phyloP scores from a whole-genome alignment of 306 rosid genomes.

The Cicer cuneatum region DNA sequence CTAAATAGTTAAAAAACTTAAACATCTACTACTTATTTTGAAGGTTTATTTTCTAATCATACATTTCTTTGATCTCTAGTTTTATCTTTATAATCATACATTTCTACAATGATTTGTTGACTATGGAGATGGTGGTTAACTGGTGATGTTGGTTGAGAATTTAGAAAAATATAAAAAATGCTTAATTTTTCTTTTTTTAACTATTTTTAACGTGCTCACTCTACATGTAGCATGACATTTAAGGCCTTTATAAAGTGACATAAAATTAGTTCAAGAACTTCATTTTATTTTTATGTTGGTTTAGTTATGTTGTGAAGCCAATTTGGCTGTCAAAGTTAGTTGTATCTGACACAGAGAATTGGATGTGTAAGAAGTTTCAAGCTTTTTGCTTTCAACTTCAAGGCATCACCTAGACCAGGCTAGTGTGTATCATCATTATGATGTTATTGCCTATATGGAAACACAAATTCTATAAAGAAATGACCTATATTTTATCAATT shows the following conservation, averaged over 20 bases:
- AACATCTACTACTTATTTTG: too few relatives aligned
- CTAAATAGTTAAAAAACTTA: too few relatives aligned
- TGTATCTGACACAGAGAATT: constrained; percentile 34
- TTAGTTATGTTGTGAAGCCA: constrained; percentile 43
- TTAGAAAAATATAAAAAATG: constrained; percentile 61
- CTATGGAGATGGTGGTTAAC: constrained; percentile 48
- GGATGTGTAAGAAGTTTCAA: constrained; percentile 15
- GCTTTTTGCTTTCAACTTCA: constrained; percentile 38
- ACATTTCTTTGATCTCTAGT: constrained; percentile 49
- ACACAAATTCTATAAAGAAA: neutral
- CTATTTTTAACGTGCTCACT: constrained; percentile 12
- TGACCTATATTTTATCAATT: neutral
- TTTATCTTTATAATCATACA: constrained; percentile 41
- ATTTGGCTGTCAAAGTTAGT: constrained; percentile 40
- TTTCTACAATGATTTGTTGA: constrained; percentile 68
- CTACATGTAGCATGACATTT: constrained; percentile 37
- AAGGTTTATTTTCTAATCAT: neutral
- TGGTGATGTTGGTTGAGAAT: constrained; percentile 64
- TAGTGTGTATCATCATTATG: constrained; percentile 27
- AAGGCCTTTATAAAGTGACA: constrained; percentile 35
- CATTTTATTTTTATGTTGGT: constrained; percentile 32
- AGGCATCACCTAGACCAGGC: constrained; percentile 19
- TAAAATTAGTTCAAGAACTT: constrained; percentile 37
- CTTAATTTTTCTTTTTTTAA: constrained; percentile 41
- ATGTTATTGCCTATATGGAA: constrained; percentile 12